These are phyloP conservation scores for Delphinella strobiligena DNA, from an alignment of 2,329 filamentous ascomycete species.

Conservation along the genomic window DNA sequence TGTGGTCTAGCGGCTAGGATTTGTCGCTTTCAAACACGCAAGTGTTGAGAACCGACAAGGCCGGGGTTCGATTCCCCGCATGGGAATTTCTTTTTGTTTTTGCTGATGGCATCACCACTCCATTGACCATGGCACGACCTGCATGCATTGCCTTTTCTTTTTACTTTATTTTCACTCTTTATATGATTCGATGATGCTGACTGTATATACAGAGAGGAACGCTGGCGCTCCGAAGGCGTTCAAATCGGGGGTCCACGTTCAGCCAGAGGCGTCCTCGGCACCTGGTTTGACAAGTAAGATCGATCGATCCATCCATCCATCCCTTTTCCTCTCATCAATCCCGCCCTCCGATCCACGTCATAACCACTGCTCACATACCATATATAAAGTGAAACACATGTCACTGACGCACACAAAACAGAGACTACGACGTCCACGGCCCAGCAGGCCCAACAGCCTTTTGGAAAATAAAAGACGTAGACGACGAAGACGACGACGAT, in stretches of 20 bases:
- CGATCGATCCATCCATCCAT: no score
- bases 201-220: conserved; percentile 42
- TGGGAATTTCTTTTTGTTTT: conserved; percentile 10
- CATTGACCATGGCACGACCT: no score
- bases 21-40: conserved; percentile 6
- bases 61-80: conserved; percentile 15
- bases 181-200: not conserved
- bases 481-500: conserved; percentile 5
- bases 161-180: not conserved
- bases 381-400: no score
- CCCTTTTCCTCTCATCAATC: not conserved
- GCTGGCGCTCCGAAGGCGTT: conserved; percentile 66
- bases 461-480: conserved; percentile 51
- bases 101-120: no score
- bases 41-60: conserved; percentile 11
- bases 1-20: conserved; percentile 10
- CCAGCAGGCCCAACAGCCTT: conserved; percentile 65
- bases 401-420: conserved; percentile 20
- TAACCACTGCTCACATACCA: no score
- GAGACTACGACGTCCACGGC: conserved; percentile 54
- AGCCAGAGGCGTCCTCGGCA: conserved; percentile 56
- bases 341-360: no score
- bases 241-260: conserved; percentile 58
- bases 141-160: not conserved
- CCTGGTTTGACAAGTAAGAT: conserved; percentile 63